Conservation (phyloP, 2,329 filamentous ascomycete species). For the Pyricularia grisea region DNA sequence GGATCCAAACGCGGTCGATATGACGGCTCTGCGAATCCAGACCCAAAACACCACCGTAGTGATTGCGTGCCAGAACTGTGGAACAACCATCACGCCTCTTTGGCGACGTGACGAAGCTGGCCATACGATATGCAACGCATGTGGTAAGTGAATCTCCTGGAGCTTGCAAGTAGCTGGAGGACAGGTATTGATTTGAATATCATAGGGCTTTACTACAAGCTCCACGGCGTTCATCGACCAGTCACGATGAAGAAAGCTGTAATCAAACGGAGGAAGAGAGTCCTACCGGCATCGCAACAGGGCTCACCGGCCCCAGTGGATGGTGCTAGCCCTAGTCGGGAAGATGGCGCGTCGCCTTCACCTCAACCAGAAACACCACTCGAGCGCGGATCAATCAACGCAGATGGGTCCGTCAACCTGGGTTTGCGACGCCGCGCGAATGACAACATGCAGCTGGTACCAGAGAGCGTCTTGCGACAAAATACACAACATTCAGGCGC, state of each 20-base stretch:
- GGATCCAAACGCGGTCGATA: constrained; percentile 36
- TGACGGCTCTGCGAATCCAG: constrained; percentile 35
- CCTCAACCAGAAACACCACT: constrained; percentile 18
- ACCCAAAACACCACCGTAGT: constrained; percentile 51
- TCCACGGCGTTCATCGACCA: constrained; percentile 86
- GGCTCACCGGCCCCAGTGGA: constrained; percentile 11
- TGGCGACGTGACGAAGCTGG: constrained; percentile 93
- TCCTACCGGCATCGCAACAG: constrained; percentile 66
- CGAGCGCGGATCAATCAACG: constrained; percentile 49
- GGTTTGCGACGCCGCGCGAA: constrained; percentile 42
- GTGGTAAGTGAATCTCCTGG: constrained; percentile 53
- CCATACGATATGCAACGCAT: constrained; percentile 97
- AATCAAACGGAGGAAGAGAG: constrained; percentile 91
- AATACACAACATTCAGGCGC: constrained; percentile 32
- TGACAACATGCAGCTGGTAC: constrained; percentile 35
- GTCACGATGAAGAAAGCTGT: constrained; percentile 99
- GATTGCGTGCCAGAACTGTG: constrained; percentile 94
- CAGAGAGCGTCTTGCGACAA: constrained; percentile 31
- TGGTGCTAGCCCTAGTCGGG: constrained; percentile 16
- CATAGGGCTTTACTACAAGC: constrained; percentile 85
- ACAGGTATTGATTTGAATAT: constrained; percentile 6
- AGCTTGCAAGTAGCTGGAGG: no score
- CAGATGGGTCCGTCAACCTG: constrained; percentile 56
- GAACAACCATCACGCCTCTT: constrained; percentile 89
- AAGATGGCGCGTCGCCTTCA: constrained; percentile 11